Evolutionary conservation across 306 rosid genomes (phyloP), one percentile per base, ranked within the genome.

Genomic region (Quercus dentata): DNA sequence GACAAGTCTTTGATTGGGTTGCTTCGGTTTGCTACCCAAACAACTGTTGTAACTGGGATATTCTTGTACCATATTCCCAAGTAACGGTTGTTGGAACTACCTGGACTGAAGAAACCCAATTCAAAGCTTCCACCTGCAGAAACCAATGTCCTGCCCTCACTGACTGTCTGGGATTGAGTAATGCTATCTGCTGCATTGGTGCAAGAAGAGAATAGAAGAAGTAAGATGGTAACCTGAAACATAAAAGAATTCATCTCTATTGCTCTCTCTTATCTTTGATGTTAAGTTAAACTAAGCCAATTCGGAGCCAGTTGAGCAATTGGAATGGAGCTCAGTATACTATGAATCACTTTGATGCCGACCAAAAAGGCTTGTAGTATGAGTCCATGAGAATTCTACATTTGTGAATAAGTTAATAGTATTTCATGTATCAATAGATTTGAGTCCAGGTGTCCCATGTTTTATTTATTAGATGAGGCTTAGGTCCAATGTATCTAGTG

Each of bases 31-130:
- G 87, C 89, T 0, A 88, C 91, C 91, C 91, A 88, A 56, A 88
- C 75, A 23, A 81, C 75, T 3, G 68, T 69, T 19, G 17, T 23
- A 56, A 71, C 51, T 69, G 90, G 86, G 64, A 83, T 85, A 35
- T 81, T 81, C 79, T 71, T 85, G 84, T 85, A 86, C 91, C 93
- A 85, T 64, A 89, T 83, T 18, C 91, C 91, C 35, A 88, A 61
- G 79, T 85, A 88, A 33, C 71, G 71, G 23, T 69, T 64, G 2
- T 12, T 23, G 7, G 91, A 86, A 14, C n/a, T 75, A 13, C 76
- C 85, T 2, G 84, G 88, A 18, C 62, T 76, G 59, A 87, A 87
- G 87, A 90, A 87, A 30, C 91, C 93, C 75, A 87, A 77, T 20
- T 75, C 83, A 55, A 89, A 89, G 20, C 5, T 41, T 74, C 86